Evolutionary conservation across 805 yeast species (phyloP), one percentile per base, ranked within the genome.

Genomic region (Saccharomyces eubayanus): DNA sequence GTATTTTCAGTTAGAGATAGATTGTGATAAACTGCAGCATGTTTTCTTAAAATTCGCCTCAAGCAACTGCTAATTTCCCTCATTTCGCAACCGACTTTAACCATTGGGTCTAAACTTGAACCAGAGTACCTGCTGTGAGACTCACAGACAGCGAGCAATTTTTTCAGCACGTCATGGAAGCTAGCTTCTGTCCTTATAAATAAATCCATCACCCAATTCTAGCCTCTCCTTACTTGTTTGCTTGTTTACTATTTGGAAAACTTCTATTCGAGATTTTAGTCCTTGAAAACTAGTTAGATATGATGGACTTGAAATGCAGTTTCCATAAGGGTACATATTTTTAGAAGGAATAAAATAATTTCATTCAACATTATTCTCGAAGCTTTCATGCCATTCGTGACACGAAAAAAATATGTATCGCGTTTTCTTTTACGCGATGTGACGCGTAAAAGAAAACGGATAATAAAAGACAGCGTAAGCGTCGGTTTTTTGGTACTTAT

Each of bases 101-200:
- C 40, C 50, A 48, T 29, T 30, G 50, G 50, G 43, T 48, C 50
- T 31, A 48, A 31, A 14, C n/a, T 27, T 16, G 50, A 48, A 48
- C 43, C 43, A 30, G 14, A 36, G 6, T 36, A 36, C 11, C 24
- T 36, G 43, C 43, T 36, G 20, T 36, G 43, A 11, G 24, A 36
- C 11, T 36, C 24, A 16, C 43, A 36, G 10, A 36, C 11, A 6
- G 8, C 43, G 24, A 16, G 43, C 21, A 36, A 36, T 16, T 24
- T 16, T 36, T 36, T n/a, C 10, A 36, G 12, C 24, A 36, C 21
- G 16, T 4, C 10, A 21, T 36, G 21, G 24, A 36, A 36, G 43
- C 43, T 36, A 10, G 43, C 43, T 16, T 36, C 43, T 9, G 16
- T 24, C 43, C 20, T 36, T 8, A 16, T 36, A 6, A 36, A 36